These are phyloP conservation scores for Trichoderma virens DNA, from an alignment of 495 filamentous ascomycete genomes.

Conservation along the genomic window DNA sequence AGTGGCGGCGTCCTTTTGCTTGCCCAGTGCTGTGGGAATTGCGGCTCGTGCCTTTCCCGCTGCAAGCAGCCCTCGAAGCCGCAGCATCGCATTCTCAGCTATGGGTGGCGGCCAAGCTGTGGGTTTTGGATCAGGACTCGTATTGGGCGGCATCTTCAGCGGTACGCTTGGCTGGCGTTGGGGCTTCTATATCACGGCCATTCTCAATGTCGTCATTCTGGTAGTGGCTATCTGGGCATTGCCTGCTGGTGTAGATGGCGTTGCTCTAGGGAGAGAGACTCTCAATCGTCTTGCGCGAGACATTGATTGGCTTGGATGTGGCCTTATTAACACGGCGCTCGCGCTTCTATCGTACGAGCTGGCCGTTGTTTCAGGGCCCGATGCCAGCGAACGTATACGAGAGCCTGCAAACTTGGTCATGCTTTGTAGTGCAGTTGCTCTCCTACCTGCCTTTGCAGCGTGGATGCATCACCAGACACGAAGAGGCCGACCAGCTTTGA, in stretches of 20 bases:
- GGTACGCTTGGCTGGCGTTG: slow-evolving; percentile 39
- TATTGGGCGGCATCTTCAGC: slow-evolving; percentile 44
- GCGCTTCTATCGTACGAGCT: slow-evolving; percentile 37
- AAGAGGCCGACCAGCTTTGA: slow-evolving; percentile 31
- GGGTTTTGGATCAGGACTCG: slow-evolving; percentile 43
- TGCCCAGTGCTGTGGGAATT: slow-evolving; percentile 45
- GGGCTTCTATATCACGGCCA: slow-evolving; percentile 42
- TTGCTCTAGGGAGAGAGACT: not conserved
- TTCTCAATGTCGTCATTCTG: slow-evolving; percentile 24
- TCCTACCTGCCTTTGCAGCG: slow-evolving; percentile 36
- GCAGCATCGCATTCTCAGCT: slow-evolving; percentile 44
- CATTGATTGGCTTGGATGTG: slow-evolving; percentile 46
- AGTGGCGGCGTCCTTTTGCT: slow-evolving; percentile 39
- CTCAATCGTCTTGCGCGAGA: slow-evolving; percentile 20
- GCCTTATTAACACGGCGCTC: slow-evolving; percentile 33
- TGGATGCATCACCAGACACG: slow-evolving; percentile 40
- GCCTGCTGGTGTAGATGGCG: not conserved
- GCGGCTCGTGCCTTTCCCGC: slow-evolving; percentile 34
- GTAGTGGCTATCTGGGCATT: slow-evolving; percentile 11
- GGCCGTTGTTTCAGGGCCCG: not conserved
- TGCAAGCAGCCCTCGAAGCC: slow-evolving; percentile 20
- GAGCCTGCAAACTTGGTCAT: slow-evolving; percentile 25
- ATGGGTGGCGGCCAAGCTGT: slow-evolving; percentile 42
- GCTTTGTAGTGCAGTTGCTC: slow-evolving; percentile 30
- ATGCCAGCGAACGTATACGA: not conserved